Percentiles rank a stretch among this genome's conserved stretches.
Evolutionary conservation across 169 alveolate species (phyloP).

Genomic region (Plasmodium berghei): DNA sequence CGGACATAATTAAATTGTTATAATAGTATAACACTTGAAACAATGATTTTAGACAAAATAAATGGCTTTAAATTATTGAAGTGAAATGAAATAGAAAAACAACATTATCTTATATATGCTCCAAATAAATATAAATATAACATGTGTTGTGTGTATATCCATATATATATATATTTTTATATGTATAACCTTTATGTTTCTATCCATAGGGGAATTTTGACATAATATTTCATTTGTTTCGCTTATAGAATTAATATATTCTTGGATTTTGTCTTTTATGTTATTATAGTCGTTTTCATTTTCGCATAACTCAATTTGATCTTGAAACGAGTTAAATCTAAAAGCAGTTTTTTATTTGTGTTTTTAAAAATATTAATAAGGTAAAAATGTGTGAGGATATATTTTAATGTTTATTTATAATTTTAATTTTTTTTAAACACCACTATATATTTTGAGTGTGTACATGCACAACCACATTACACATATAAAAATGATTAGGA

Average conservation of each 20-base stretch:
- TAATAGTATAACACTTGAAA: neutral
- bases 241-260: conserved; percentile 41
- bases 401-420: too few species aligned
- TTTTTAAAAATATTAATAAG: too few species aligned
- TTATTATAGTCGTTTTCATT: conserved; percentile 34
- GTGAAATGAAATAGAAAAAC: too few species aligned
- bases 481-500: neutral
- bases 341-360: neutral
- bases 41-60: too few species aligned
- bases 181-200: conserved; percentile 42
- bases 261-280: conserved; percentile 31
- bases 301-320: conserved; percentile 65
- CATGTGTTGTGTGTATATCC: too few species aligned
- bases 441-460: neutral
- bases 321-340: conserved; percentile 59
- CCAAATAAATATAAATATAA: too few species aligned
- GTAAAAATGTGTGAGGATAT: too few species aligned
- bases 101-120: too few species aligned
- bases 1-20: neutral
- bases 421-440: too few species aligned
- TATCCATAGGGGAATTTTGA: conserved; percentile 57
- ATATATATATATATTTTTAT: too few species aligned
- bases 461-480: neutral
- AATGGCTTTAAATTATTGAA: too few species aligned
- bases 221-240: conserved; percentile 70